Base-by-base conservation (phyloP, 164 flowering plant genomes). In the Tetracentron sinense region DNA sequence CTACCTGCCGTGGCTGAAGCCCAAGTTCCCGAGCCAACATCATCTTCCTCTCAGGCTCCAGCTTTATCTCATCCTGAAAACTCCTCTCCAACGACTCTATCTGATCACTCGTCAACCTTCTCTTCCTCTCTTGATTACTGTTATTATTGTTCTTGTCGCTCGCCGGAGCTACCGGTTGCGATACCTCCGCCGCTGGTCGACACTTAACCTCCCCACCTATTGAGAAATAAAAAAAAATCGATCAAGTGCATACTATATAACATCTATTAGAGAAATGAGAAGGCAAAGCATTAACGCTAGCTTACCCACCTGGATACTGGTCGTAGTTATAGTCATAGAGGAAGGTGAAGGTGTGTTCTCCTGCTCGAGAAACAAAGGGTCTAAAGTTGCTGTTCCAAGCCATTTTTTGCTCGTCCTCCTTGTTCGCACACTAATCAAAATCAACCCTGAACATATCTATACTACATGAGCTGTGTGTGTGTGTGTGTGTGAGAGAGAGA, bases 11-110 rank as follows among this genome's bases (percentile, higher is more conserved):
- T 4, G 92, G 96, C 72, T 88, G 90, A 31, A 90, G 82, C 16
- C 87, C 89, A 0, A 90, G 84, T 25, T 90, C 89, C 62, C 67
- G 58, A 5, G 94, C 87, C 59, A 90, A 78, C 82, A 64, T 83
- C 78, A 79, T 77, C 72, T 90, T 87, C 65, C 90, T 68, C 30
- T 89, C 92, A 1, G 97, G 96, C 33, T 87, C 94, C 65, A 92
- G 81, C 79, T 89, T 92, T 20, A 77, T 79, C 76, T 89, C 94
- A 72, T 83, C 94, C 67, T 87, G 86, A 60, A 91, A 91, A 64
- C 95, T 82, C 62, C 69, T 82, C 80, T 89, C 97, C 73, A 90
- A 69, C 17, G 81, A 76, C 28, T 83, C 85, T 47, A 90, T 42
- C 74, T 90, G 97, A 48, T 90, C 88, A 21, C 60, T 75, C 4